A percentile compares a stretch with the other conserved stretches of the same genome.
These are phyloP conservation scores for Verbena officinalis DNA, from an alignment of 257 asterid genomes.

Conservation along the genomic window DNA sequence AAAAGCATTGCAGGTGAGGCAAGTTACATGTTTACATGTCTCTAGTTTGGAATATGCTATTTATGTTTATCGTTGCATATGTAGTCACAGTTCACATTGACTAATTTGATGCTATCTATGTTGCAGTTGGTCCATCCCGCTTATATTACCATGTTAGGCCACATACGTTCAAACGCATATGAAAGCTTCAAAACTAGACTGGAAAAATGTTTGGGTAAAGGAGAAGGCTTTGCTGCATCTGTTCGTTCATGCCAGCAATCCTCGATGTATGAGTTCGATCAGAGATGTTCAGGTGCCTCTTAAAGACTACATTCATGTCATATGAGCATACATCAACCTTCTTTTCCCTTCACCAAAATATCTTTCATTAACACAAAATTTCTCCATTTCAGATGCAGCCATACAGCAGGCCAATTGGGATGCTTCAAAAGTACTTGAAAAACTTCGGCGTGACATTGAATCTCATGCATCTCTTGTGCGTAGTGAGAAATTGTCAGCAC, in stretches of 20 bases:
- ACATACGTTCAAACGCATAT: conserved; percentile 45
- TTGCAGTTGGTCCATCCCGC: conserved; percentile 58
- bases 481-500: conserved; percentile 46
- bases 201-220: conserved; percentile 41
- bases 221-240: conserved; percentile 58
- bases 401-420: conserved; percentile 59
- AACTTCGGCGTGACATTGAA: conserved; percentile 60
- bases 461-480: conserved; percentile 51
- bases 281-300: conserved; percentile 56
- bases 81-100: too few species aligned
- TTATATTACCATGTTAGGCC: conserved; percentile 53
- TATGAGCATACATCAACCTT: too few species aligned
- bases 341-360: neutral
- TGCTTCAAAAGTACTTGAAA: conserved; percentile 57
- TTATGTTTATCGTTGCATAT: too few species aligned
- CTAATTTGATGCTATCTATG: conserved; percentile 6
- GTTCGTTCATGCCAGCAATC: conserved; percentile 45
- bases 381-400: conserved; percentile 54
- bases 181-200: conserved; percentile 44
- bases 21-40: neutral
- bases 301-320: neutral
- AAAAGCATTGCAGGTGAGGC: conserved; percentile 49
- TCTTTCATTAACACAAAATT: neutral
- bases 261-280: conserved; percentile 50
- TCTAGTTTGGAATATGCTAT: conserved; percentile 5